Evolutionary conservation across 768 basidiomycete genomes (phyloP).

Genomic region (Kwoniella botswanensis): DNA sequence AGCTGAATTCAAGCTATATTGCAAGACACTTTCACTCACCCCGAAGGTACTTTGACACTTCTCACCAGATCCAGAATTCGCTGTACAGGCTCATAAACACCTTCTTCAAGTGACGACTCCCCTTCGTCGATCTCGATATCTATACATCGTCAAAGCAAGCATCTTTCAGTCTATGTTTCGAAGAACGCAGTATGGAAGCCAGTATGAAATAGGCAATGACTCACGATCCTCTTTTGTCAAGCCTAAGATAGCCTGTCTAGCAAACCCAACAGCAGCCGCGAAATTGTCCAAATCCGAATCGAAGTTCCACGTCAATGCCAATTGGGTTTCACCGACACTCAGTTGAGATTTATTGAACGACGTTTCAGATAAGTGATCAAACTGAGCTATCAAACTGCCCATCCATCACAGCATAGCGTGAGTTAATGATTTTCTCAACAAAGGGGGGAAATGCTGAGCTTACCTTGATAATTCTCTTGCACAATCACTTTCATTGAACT

Average conservation of each 20-base stretch:
- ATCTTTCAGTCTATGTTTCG: background rate
- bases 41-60: slow-evolving; percentile 77
- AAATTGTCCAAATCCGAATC: slow-evolving; percentile 95
- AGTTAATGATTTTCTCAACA: background rate
- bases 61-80: slow-evolving; percentile 80
- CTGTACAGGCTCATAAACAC: slow-evolving; percentile 81
- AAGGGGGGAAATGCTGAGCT: slow-evolving; percentile 46
- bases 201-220: slow-evolving; percentile 6
- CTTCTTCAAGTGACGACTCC: slow-evolving; percentile 73
- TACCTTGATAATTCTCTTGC: slow-evolving; percentile 87
- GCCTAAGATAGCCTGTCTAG: slow-evolving; percentile 79
- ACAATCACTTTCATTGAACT: slow-evolving; percentile 92
- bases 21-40: slow-evolving; percentile 61
- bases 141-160: slow-evolving; percentile 45
- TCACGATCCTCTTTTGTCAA: slow-evolving; percentile 78
- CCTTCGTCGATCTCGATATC: slow-evolving; percentile 77
- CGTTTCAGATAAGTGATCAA: slow-evolving; percentile 86
- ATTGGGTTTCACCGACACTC: slow-evolving; percentile 86
- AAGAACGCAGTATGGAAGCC: no score
- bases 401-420: background rate
- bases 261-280: slow-evolving; percentile 84
- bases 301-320: slow-evolving; percentile 78
- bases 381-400: slow-evolving; percentile 83
- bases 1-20: background rate
- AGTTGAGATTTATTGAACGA: slow-evolving; percentile 82